These are phyloP conservation scores for Aspergillus sp. DNA, from an alignment of 2,329 filamentous ascomycete species.

Conservation along the genomic window DNA sequence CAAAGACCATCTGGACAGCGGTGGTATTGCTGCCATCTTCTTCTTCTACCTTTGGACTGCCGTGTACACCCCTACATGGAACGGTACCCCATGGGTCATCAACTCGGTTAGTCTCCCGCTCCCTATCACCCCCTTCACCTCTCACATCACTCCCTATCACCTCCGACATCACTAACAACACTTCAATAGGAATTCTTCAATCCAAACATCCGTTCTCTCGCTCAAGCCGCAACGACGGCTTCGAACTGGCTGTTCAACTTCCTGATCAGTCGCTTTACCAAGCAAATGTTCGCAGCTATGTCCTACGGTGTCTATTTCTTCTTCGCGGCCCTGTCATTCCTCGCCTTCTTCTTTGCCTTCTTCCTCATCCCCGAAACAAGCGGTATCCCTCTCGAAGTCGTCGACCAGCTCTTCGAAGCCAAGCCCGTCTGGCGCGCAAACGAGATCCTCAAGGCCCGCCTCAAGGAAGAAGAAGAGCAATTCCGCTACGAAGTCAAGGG, in stretches of 20 bases:
- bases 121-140: background rate
- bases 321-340: conserved; percentile 59
- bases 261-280: conserved; percentile 34
- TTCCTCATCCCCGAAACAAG: conserved; percentile 63
- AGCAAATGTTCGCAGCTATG: conserved; percentile 39
- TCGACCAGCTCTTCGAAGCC: conserved; percentile 55
- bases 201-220: conserved; percentile 63
- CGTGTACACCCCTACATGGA: conserved; percentile 70
- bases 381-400: conserved; percentile 59
- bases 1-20: conserved; percentile 18
- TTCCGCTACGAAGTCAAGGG: conserved; percentile 14
- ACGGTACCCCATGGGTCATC: conserved; percentile 71
- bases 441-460: conserved; percentile 22
- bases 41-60: conserved; percentile 74
- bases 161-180: conserved; percentile 4
- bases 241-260: conserved; percentile 36
- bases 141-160: background rate
- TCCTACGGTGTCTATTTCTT: conserved; percentile 62
- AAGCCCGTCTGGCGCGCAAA: conserved; percentile 34
- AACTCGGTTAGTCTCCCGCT: conserved; percentile 45
- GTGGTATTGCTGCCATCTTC: conserved; percentile 44
- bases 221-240: conserved; percentile 61
- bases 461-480: conserved; percentile 29
- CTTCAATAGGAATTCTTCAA: conserved; percentile 60
- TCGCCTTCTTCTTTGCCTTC: conserved; percentile 54